These are phyloP conservation scores for Chlorella variabilis DNA, from an alignment of 163 green algal species.

Conservation along the genomic window DNA sequence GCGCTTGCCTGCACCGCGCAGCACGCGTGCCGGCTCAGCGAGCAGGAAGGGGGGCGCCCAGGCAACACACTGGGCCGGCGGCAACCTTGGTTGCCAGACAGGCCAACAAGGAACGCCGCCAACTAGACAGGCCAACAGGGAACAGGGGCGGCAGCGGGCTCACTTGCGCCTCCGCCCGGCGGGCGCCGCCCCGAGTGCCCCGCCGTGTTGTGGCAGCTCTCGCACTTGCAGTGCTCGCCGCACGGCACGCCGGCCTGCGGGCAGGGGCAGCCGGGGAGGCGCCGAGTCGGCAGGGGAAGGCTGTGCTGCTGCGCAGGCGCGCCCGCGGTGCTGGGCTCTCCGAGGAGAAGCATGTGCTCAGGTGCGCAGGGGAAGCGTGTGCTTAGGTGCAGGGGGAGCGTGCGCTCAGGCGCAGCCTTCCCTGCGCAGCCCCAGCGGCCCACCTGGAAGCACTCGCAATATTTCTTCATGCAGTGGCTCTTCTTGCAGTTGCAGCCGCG, in stretches of 20 bases:
- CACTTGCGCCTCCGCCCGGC: slow-evolving; percentile 5
- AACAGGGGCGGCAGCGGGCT: not conserved
- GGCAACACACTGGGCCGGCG: too few species aligned
- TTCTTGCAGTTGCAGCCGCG: slow-evolving; percentile 93
- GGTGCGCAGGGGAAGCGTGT: too few species aligned
- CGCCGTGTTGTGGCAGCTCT: slow-evolving; percentile 67
- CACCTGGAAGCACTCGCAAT: slow-evolving; percentile 95
- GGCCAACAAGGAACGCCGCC: too few species aligned
- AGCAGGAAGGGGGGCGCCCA: too few species aligned
- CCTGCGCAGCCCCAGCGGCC: too few species aligned
- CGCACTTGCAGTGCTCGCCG: slow-evolving; percentile 76
- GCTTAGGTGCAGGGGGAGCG: too few species aligned
- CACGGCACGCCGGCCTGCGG: slow-evolving; percentile 73
- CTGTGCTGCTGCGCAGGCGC: not conserved
- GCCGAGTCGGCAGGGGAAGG: not conserved
- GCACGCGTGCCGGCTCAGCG: too few species aligned
- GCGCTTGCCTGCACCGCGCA: slow-evolving; percentile 26
- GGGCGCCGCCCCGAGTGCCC: slow-evolving; percentile 2
- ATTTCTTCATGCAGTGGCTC: slow-evolving; percentile 91
- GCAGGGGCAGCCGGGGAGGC: not conserved
- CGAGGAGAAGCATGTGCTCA: too few species aligned
- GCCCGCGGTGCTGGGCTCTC: too few species aligned
- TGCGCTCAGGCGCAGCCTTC: too few species aligned
- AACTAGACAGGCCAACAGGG: too few species aligned
- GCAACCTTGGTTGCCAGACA: too few species aligned